Conservation (phyloP, 1,284 basidiomycete genomes). For the Ceratobasidium sp. region DNA sequence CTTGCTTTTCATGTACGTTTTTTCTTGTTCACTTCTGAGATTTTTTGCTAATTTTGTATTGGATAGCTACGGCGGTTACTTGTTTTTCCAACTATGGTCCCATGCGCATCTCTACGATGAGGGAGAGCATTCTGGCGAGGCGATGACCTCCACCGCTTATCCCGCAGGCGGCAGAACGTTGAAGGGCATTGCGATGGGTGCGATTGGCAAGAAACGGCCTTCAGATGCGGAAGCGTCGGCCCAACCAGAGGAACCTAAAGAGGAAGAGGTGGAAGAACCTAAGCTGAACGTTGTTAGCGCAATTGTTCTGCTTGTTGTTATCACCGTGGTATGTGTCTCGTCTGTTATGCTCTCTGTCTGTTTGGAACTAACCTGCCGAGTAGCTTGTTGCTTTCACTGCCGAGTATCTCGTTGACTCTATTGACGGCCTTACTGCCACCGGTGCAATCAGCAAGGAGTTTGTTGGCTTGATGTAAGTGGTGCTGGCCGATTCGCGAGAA, state of each 20-base stretch:
- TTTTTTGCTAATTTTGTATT: slow-evolving; percentile 2
- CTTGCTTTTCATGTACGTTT: slow-evolving; percentile 69
- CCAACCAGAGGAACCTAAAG: slow-evolving; percentile 54
- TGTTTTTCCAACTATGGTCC: slow-evolving; percentile 89
- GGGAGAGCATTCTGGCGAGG: slow-evolving; percentile 58
- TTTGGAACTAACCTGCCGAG: slow-evolving; percentile 11
- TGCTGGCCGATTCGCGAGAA: neutral
- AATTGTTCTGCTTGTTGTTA: slow-evolving; percentile 66
- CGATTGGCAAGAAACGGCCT: slow-evolving; percentile 61
- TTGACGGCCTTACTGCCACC: slow-evolving; percentile 64
- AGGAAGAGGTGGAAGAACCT: slow-evolving; percentile 65
- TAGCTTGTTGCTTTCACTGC: slow-evolving; percentile 75
- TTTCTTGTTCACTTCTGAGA: slow-evolving; percentile 27
- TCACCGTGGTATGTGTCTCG: slow-evolving; percentile 71
- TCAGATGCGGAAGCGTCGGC: slow-evolving; percentile 17
- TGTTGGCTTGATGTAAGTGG: slow-evolving; percentile 25
- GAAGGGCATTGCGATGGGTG: slow-evolving; percentile 49
- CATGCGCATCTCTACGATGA: slow-evolving; percentile 82
- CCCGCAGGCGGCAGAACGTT: slow-evolving; percentile 49
- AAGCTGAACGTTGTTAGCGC: slow-evolving; percentile 66
- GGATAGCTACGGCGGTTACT: slow-evolving; percentile 77
- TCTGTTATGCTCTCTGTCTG: neutral
- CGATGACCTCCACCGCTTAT: slow-evolving; percentile 51
- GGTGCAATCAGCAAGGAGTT: slow-evolving; percentile 63
- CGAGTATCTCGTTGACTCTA: slow-evolving; percentile 55